Evolutionary conservation across 768 basidiomycete species (phyloP).

Genomic region (Hirschioporus abietinus): DNA sequence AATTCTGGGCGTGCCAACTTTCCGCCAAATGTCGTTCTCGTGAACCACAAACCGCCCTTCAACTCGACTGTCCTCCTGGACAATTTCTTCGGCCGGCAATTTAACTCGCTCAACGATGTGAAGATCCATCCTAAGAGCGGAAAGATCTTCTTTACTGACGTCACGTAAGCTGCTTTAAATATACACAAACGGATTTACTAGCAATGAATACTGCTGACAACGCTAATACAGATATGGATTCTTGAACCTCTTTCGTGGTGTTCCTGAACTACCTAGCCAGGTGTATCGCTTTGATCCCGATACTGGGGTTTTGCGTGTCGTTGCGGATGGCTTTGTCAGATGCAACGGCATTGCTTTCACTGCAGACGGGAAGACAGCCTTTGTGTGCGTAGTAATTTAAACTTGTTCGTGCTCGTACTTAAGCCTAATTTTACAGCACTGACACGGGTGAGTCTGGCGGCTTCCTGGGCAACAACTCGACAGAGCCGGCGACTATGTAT

Average conservation of each 20-base stretch:
- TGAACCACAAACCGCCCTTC: conserved; percentile 58
- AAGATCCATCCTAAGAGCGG: conserved; percentile 65
- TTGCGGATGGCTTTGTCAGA: conserved; percentile 71
- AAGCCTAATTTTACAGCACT: conserved; percentile 27
- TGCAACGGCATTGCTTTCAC: conserved; percentile 74
- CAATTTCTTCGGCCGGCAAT: conserved; percentile 76
- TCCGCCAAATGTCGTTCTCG: conserved; percentile 58
- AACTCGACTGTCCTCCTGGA: conserved; percentile 68
- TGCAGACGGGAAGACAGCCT: conserved; percentile 58
- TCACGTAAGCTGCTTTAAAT: conserved; percentile 37
- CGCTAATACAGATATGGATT: conserved; percentile 49
- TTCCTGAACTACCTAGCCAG: conserved; percentile 63
- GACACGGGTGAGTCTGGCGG: conserved; percentile 48
- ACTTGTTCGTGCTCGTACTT: conserved; percentile 4
- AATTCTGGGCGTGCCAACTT: conserved; percentile 60
- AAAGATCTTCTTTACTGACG: conserved; percentile 73
- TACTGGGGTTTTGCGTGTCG: conserved; percentile 59
- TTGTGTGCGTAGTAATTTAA: conserved; percentile 39
- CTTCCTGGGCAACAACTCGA: conserved; percentile 45
- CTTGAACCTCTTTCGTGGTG: conserved; percentile 59
- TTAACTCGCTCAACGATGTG: conserved; percentile 78
- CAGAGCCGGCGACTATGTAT: conserved; percentile 63
- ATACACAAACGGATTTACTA: neutral
- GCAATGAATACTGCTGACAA: conserved; percentile 10
- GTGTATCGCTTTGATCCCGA: conserved; percentile 73